Evolutionary conservation across 257 asterid species (phyloP).

Genomic region (Haberlea rhodopensis): DNA sequence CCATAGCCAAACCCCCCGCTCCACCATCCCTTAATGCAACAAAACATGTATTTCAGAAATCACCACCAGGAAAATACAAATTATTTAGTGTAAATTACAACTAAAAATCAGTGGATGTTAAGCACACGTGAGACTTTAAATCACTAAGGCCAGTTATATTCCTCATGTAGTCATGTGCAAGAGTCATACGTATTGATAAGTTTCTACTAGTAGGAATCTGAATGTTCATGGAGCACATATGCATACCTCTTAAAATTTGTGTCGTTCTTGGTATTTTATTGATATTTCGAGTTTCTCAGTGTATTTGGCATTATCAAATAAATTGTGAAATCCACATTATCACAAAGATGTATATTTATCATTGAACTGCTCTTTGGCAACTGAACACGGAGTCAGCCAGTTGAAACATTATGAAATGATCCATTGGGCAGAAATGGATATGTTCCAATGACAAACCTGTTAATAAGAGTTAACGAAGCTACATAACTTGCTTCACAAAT

Average conservation of each 20-base stretch:
- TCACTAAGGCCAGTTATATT: not conserved
- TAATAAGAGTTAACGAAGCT: constrained; percentile 7
- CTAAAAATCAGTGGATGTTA: too few relatives aligned
- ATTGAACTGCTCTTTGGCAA: not conserved
- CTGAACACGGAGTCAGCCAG: constrained; percentile 10
- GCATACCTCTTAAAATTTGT: not conserved
- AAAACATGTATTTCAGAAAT: constrained; percentile 21
- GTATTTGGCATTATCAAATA: not conserved
- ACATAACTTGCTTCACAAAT: not conserved
- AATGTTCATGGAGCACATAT: constrained; percentile 1
- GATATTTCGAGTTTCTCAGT: not conserved
- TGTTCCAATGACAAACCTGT: constrained; percentile 3
- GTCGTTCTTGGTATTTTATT: not conserved
- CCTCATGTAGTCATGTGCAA: too few relatives aligned
- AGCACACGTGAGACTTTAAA: not conserved
- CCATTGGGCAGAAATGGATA: constrained; percentile 1
- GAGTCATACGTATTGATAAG: not conserved
- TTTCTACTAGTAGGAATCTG: not conserved
- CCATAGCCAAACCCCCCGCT: constrained; percentile 91
- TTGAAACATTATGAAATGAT: not conserved
- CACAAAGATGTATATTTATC: not conserved
- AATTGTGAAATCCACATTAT: constrained; percentile 6
- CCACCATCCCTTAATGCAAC: constrained; percentile 81
- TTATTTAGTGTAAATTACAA: constrained; percentile 4
- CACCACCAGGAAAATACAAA: constrained; percentile 8